Evolutionary conservation across 2,329 filamentous ascomycete genomes (phyloP), one percentile per base, ranked within the genome.

Genomic region (Xylaria sp.): DNA sequence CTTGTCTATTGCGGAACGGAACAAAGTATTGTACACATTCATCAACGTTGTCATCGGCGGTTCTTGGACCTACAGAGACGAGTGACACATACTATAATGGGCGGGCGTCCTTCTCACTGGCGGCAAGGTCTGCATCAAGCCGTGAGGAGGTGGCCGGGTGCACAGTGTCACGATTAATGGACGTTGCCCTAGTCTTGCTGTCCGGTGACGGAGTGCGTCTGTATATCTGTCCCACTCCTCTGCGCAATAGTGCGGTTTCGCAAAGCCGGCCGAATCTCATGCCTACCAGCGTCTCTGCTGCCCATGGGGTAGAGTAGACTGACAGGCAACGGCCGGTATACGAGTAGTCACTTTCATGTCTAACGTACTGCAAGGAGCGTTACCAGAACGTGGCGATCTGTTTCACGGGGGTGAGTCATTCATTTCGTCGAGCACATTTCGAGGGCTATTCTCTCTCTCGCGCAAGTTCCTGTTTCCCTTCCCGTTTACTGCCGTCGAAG

Each of bases 401-500:
- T 69, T 63, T 69, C 69, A 66, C 61, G 23, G 41, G 52, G 52
- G 32, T 69, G 60, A 71, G 51, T 69, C 63, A 71, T 62, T 69
- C 59, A 71, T 62, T 55, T 32, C 41, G 41, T 48, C 41, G 18
- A 68, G 54, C 52, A 57, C 48, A 39, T 44, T 20, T 37, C 25
- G 20, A 54, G 13, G 10, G 20, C 32, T 12, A 39, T 62, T 60
- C 39, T 48, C 57, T 48, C 57, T 65, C 50, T 65, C 46, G 52
- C 46, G 52, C 48, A n/a, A 41, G 20, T 57, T 51, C n/a, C n/a
- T 59, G 60, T 58, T 62, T 46, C 51, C 34, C 20, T 50, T 50
- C 28, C 28, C 2, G 23, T 58, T 5, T 28, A 46, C 25, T 39
- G 5, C 23, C 28, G 28, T 37, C 39, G 37, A 50, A 51, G 37